Evolutionary conservation across 305 asterid species (phyloP), one percentile per base, ranked within the genome.

Genomic region (Solanum chacoense): DNA sequence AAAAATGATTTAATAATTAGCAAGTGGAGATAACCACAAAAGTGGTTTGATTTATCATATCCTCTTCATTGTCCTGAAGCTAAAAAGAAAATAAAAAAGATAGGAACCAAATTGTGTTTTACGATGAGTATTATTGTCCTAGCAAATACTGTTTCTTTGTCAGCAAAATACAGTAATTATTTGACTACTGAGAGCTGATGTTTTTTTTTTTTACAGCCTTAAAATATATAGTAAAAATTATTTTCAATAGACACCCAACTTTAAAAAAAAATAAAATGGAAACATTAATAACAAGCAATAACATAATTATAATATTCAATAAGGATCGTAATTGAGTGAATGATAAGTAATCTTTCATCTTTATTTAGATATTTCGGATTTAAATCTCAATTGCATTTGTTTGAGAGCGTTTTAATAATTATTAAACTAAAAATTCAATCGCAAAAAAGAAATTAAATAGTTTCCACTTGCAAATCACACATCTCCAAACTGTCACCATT

Each of bases 311-410:
- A 1, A 59, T 59, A 59, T 0, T 59, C 1, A 59, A 55, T 7
- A 20, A 55, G 1, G 1, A 55, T 3, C 2, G 11, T 8, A 8
- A 7, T 8, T 18, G 24, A 3, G 26, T 59, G n/a, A 50, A 50
- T 50, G 11, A 3, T 59, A 20, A 59, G 0, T 20, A 59, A 3
- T 20, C 5, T 59, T 59, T 59, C 1, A 18, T 20, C 0, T 20
- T 7, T 55, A 55, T 0, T 0, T 0, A 50, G 2, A 50, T 14
- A 1, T 59, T 59, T 55, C 0, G 11, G 0, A 0, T 55, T 20
- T 20, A 0, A 55, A 20, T 7, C 2, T 59, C 69, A 20, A 3
- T 59, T 1, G 5, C 4, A 3, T 20, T 59, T 20, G 0, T 59
- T 59, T 3, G 69, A 1, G 5, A 20, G 24, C 1, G 11, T 59